Conservation (phyloP, 208 protist species). For the Leishmania martiniquensis region DNA sequence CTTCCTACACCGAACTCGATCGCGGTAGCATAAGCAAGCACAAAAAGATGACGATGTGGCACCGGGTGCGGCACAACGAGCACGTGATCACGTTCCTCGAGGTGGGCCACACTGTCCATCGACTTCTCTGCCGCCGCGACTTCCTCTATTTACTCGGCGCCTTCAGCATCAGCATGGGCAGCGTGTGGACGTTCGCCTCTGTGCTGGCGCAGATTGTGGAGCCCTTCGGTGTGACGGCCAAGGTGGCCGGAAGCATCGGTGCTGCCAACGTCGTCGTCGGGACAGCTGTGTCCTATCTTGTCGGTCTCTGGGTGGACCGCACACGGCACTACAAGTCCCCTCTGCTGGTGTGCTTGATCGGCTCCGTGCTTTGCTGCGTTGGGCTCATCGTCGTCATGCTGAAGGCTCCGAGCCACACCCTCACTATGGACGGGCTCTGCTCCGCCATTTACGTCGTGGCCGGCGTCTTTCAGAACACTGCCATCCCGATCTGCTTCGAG, state of each 20-base stretch:
- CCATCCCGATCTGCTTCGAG: slow-evolving; percentile 75
- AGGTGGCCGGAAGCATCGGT: slow-evolving; percentile 59
- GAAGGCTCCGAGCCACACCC: slow-evolving; percentile 39
- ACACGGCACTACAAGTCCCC: slow-evolving; percentile 55
- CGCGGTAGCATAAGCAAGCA: slow-evolving; percentile 29
- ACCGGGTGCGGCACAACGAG: slow-evolving; percentile 22
- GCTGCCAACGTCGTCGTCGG: slow-evolving; percentile 60
- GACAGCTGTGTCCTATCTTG: slow-evolving; percentile 50
- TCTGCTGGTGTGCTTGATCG: slow-evolving; percentile 46
- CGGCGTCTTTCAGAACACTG: slow-evolving; percentile 73
- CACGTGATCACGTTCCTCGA: slow-evolving; percentile 43
- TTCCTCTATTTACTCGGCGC: slow-evolving; percentile 61
- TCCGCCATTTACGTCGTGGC: slow-evolving; percentile 63
- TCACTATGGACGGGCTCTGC: slow-evolving; percentile 37
- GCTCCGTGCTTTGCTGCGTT: slow-evolving; percentile 49
- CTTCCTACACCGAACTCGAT: slow-evolving; percentile 17
- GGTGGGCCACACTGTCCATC: slow-evolving; percentile 44
- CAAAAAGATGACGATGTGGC: slow-evolving; percentile 28
- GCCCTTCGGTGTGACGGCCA: slow-evolving; percentile 57
- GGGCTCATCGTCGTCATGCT: slow-evolving; percentile 59
- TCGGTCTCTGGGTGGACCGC: slow-evolving; percentile 63
- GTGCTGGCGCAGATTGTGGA: slow-evolving; percentile 71
- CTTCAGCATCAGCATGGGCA: slow-evolving; percentile 73
- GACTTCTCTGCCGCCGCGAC: slow-evolving; percentile 42
- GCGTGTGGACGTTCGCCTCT: slow-evolving; percentile 70